These are phyloP conservation scores for Lithocarpus polystachyus DNA, from an alignment of 306 rosid genomes.

Conservation along the genomic window DNA sequence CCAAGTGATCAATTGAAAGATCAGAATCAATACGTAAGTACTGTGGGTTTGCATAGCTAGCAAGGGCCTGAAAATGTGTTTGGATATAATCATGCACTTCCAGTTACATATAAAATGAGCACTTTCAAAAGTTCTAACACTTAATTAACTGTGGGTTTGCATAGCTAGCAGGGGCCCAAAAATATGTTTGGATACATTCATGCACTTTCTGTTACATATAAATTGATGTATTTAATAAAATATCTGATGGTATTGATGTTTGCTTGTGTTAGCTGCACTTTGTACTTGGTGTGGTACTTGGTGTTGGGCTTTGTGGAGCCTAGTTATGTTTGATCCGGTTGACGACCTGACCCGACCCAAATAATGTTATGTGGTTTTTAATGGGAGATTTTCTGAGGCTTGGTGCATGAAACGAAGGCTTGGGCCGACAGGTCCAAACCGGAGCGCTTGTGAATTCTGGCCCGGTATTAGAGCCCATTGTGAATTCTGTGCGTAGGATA, in stretches of 20 bases:
- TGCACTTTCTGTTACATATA: neutral
- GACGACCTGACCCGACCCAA: too few species aligned
- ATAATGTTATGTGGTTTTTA: too few species aligned
- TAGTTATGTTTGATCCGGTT: too few species aligned
- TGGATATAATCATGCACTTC: neutral
- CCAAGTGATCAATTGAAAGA: neutral
- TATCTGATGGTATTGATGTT: constrained; percentile 15
- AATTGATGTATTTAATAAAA: neutral
- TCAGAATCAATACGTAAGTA: neutral
- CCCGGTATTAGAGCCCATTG: too few species aligned
- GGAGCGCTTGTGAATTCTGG: too few species aligned
- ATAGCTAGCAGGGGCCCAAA: neutral
- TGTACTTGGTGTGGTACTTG: constrained; percentile 87
- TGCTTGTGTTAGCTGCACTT: constrained; percentile 46
- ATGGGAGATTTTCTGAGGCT: too few species aligned
- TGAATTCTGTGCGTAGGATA: too few species aligned
- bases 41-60: neutral
- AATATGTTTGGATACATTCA: neutral
- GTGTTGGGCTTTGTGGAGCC: too few species aligned
- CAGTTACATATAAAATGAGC: neutral
- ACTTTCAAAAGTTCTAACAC: neutral
- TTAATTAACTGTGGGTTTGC: neutral
- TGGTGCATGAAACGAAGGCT: too few species aligned
- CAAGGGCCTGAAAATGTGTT: neutral
- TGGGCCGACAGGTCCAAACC: too few species aligned